These are phyloP conservation scores for Fusarium liriodendri DNA, from an alignment of 2,329 filamentous ascomycete species.

Conservation along the genomic window DNA sequence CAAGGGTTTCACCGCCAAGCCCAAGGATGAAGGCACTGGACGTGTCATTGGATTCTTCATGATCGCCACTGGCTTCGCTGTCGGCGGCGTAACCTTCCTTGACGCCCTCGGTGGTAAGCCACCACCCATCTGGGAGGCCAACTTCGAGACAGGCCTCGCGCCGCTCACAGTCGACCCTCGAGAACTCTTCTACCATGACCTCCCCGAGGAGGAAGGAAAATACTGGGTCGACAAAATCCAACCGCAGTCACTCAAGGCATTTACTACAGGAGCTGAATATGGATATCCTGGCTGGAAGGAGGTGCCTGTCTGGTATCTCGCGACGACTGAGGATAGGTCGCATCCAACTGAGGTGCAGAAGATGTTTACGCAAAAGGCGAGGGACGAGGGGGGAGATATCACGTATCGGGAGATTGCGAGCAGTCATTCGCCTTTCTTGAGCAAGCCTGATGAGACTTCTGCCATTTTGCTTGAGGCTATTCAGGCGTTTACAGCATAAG, in stretches of 20 bases:
- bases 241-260: conserved; percentile 54
- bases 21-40: conserved; percentile 36
- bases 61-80: conserved; percentile 57
- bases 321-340: conserved; percentile 54
- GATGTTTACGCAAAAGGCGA: conserved; percentile 52
- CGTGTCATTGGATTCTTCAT: conserved; percentile 57
- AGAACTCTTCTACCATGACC: conserved; percentile 63
- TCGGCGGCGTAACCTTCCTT: conserved; percentile 53
- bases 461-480: conserved; percentile 48
- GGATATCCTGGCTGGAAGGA: conserved; percentile 60
- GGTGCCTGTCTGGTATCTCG: conserved; percentile 59
- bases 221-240: conserved; percentile 56
- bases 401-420: conserved; percentile 54
- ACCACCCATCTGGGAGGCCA: conserved; percentile 54
- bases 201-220: conserved; percentile 55
- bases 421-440: conserved; percentile 64
- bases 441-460: conserved; percentile 54
- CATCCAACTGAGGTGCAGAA: conserved; percentile 54
- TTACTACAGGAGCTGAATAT: conserved; percentile 58
- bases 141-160: conserved; percentile 55
- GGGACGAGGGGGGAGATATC: conserved; percentile 50
- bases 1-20: conserved; percentile 51
- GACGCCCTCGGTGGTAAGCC: conserved; percentile 54
- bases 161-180: conserved; percentile 51
- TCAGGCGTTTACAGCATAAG: conserved; percentile 18